Conservation (phyloP, 2,329 filamentous ascomycete genomes). For the Pestalotiopsis sp. region DNA sequence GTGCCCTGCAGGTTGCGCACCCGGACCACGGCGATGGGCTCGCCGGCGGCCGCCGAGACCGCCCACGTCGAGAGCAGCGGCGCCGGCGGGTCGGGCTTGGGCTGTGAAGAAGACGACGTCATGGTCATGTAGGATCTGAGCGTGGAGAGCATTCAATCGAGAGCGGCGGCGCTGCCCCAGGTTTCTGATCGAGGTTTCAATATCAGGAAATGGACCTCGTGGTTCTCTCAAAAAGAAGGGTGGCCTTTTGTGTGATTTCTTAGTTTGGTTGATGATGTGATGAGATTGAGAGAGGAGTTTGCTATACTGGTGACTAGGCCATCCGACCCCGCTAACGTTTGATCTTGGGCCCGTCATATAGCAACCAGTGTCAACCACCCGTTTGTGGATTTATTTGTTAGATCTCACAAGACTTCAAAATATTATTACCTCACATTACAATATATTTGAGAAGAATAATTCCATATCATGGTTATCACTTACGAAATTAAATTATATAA, state of each 20-base stretch:
- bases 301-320: neutral
- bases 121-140: constrained; percentile 22
- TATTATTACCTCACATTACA: too few relatives aligned
- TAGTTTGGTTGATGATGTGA: neutral
- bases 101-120: neutral
- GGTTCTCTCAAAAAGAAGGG: neutral
- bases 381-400: neutral
- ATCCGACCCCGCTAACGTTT: neutral
- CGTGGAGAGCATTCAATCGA: constrained; percentile 26
- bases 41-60: constrained; percentile 41
- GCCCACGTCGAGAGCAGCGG: constrained; percentile 39
- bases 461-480: too few relatives aligned
- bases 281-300: neutral
- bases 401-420: too few relatives aligned
- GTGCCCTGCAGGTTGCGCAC: constrained; percentile 64
- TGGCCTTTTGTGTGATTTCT: neutral
- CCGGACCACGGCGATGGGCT: constrained; percentile 55
- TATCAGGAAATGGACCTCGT: neutral
- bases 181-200: neutral
- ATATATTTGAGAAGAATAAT: too few relatives aligned
- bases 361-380: neutral
- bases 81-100: constrained; percentile 28
- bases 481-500: too few relatives aligned
- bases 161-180: too few relatives aligned
- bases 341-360: neutral